Percentiles rank a stretch among this genome's conserved stretches.
phyloP scores from a whole-genome alignment of 202 grass and related monocot species.

The Elaeis oleifera region DNA sequence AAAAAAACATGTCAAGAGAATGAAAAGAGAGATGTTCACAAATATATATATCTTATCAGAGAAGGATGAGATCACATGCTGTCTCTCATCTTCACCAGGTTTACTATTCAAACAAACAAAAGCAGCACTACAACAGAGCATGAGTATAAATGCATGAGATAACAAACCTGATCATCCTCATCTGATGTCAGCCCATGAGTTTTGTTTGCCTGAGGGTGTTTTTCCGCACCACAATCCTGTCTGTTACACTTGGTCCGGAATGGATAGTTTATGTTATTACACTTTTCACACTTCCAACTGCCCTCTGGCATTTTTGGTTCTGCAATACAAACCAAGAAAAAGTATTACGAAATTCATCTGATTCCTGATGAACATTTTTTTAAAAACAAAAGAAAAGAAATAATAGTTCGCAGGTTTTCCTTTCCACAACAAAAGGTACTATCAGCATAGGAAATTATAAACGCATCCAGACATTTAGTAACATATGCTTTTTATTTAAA shows the following conservation, averaged over 20 bases:
- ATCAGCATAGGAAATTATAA: too few relatives aligned
- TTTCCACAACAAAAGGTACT: too few relatives aligned
- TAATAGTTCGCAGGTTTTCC: too few relatives aligned
- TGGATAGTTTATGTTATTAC: slow-evolving; percentile 86
- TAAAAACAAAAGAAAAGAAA: too few relatives aligned
- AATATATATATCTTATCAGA: slow-evolving; percentile 10
- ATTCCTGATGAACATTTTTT: too few relatives aligned
- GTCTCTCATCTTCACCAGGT: background rate
- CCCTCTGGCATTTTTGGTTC: slow-evolving; percentile 75
- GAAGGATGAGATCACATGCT: slow-evolving; percentile 9
- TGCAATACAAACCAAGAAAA: slow-evolving; percentile 26
- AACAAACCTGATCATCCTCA: slow-evolving; percentile 63
- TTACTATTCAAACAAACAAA: slow-evolving; percentile 5
- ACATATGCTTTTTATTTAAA: too few relatives aligned
- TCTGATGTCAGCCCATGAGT: slow-evolving; percentile 34
- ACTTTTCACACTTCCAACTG: slow-evolving; percentile 86
- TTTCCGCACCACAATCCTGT: slow-evolving; percentile 69
- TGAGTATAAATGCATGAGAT: slow-evolving; percentile 20
- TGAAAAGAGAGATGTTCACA: slow-evolving; percentile 14
- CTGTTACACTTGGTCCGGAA: slow-evolving; percentile 85
- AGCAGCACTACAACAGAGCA: slow-evolving; percentile 3
- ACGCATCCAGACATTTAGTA: too few relatives aligned
- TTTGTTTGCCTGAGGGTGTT: slow-evolving; percentile 34
- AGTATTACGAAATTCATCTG: background rate
- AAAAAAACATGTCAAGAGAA: slow-evolving; percentile 26